Evolutionary conservation across 768 basidiomycete genomes (phyloP).

Genomic region (Phaffia australis): DNA sequence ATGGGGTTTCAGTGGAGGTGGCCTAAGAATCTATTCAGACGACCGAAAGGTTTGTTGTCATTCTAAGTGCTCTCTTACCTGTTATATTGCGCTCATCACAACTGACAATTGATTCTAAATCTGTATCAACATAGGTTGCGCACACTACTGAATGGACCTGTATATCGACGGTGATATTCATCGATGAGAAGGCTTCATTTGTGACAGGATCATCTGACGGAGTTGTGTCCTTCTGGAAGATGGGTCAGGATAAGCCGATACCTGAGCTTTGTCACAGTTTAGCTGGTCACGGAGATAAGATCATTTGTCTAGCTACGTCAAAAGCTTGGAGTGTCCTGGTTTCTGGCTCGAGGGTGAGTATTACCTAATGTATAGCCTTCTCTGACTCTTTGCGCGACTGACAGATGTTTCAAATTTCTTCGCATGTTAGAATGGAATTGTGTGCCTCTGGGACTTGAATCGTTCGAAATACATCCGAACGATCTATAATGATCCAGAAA

Average conservation of each 20-base stretch:
- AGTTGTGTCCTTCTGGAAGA: constrained; percentile 66
- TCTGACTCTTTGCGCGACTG: constrained; percentile 2
- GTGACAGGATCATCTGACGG: constrained; percentile 72
- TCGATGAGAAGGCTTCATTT: constrained; percentile 53
- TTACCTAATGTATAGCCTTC: not conserved
- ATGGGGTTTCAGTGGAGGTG: constrained; percentile 47
- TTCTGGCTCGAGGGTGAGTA: constrained; percentile 54
- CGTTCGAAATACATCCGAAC: constrained; percentile 66
- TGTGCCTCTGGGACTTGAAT: constrained; percentile 83
- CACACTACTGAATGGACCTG: constrained; percentile 66
- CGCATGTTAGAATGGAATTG: constrained; percentile 55
- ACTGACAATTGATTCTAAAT: constrained; percentile 8
- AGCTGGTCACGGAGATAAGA: constrained; percentile 62
- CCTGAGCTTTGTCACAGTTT: constrained; percentile 45
- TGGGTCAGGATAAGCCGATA: constrained; percentile 44
- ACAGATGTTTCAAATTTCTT: constrained; percentile 1
- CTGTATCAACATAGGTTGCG: constrained; percentile 45
- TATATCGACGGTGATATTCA: constrained; percentile 65
- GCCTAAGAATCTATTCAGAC: constrained; percentile 53
- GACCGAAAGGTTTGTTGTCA: constrained; percentile 43
- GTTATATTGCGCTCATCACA: not conserved
- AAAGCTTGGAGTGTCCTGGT: constrained; percentile 70
- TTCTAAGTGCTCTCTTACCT: not conserved
- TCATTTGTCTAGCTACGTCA: constrained; percentile 61
- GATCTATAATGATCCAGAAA: constrained; percentile 54